Evolutionary conservation across 1,139 yeast species (phyloP), one percentile per base, ranked within the genome.

Genomic region (Geotrichum fermentans): DNA sequence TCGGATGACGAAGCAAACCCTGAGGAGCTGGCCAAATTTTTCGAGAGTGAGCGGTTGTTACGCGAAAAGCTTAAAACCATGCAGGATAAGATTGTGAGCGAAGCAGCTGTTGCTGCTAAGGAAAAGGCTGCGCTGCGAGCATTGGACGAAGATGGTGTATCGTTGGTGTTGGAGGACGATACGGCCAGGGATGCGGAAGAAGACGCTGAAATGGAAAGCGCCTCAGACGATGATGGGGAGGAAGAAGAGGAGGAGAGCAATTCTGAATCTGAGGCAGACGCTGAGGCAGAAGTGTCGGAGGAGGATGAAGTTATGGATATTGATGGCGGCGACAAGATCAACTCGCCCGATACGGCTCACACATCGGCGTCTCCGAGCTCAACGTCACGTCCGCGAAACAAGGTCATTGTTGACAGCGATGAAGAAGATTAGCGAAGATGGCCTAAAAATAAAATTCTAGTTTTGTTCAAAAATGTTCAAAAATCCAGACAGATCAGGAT

Each of bases 1-100:
- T 80, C 86, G 0, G 90, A 83, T 59, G 88, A 83, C 58, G 83
- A 78, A 20, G 74, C 80, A 2, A 88, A 82, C 56, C 79, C 72
- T 16, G 89, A 82, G 49, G 60, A 72, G 47, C 80, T 77, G 52
- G 61, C 59, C 1, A 71, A 60, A 24, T 83, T 84, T 61, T 84
- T 77, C 60, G 80, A 67, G 40, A 71, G 79, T 52, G 94, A 84
- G 60, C 73, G 72, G 52, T 66, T 69, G 52, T 68, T 83, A 50
- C 74, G 87, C 52, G 68, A 63, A 26, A 49, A 69, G 8, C 54
- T 71, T 46, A 60, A 52, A 6, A 47, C 41, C 1, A 29, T 35
- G 60, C 73, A 53, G 61, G 72, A 41, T 58, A 58, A 22, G 67
- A 30, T 20, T 28, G 18, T 16, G 24, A 29, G n/a, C n/a, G 11